Conservation (phyloP, 805 yeast species). For the Nakazawaea molendinolei region DNA sequence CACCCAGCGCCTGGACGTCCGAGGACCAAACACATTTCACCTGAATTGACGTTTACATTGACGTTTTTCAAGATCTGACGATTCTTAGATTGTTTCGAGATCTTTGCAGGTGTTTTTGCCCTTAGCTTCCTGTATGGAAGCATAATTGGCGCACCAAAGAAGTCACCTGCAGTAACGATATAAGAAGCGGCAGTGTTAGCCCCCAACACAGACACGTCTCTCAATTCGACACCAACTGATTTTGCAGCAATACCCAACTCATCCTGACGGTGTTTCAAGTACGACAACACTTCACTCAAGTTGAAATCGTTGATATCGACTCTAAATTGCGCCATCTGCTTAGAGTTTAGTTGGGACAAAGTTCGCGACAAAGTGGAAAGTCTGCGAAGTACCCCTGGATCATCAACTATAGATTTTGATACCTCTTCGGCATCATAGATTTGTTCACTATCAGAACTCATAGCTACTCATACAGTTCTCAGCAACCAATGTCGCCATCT, state of each 20-base stretch:
- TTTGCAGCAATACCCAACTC: conserved; percentile 41
- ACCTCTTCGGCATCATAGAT: too few species aligned
- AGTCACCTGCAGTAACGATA: conserved; percentile 36
- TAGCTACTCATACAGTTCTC: too few species aligned
- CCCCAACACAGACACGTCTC: conserved; percentile 34
- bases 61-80: conserved; percentile 21
- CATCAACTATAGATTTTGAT: too few species aligned
- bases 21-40: conserved; percentile 63
- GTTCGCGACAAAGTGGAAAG: too few species aligned
- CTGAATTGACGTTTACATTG: conserved; percentile 33
- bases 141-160: conserved; percentile 23
- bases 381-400: too few species aligned
- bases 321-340: too few species aligned
- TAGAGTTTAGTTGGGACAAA: too few species aligned
- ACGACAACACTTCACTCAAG: too few species aligned
- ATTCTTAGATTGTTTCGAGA: conserved; percentile 9
- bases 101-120: conserved; percentile 16
- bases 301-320: background rate
- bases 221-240: conserved; percentile 35
- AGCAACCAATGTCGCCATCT: too few species aligned
- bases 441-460: too few species aligned
- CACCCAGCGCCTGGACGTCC: conserved; percentile 83
- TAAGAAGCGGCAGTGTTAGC: conserved; percentile 39
- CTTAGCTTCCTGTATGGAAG: background rate
- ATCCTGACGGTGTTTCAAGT: too few species aligned